phyloP scores from a whole-genome alignment of 106 monocot species.

The Acorus gramineus region DNA sequence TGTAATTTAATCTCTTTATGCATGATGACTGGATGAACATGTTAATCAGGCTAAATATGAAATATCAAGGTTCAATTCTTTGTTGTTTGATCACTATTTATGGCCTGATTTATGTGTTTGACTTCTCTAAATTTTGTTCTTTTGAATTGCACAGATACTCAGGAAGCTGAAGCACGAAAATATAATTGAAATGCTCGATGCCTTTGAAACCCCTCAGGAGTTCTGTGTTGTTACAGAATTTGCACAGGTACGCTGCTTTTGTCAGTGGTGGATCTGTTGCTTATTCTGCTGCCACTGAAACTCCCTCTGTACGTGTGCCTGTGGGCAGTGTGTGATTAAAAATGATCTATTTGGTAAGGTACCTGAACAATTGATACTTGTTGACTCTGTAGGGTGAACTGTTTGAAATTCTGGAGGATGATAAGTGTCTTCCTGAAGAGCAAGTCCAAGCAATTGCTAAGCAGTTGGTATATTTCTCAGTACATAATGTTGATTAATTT shows the following conservation, averaged over 20 bases:
- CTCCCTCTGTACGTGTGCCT: no score
- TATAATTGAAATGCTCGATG: conserved; percentile 96
- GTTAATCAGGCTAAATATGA: no score
- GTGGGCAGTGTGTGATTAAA: no score
- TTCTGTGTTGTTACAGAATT: conserved; percentile 99
- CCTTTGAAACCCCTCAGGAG: conserved; percentile 90
- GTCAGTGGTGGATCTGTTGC: no score
- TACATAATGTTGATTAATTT: not conserved
- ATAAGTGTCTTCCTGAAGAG: conserved; percentile 90
- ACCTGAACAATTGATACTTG: no score
- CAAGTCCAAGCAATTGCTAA: conserved; percentile 98
- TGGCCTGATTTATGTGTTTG: no score
- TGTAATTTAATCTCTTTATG: not conserved
- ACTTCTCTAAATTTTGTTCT: not conserved
- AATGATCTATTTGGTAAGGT: no score
- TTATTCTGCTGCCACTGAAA: no score
- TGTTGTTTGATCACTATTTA: no score
- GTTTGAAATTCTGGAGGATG: conserved; percentile 97
- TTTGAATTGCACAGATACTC: conserved; percentile 43
- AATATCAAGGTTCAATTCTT: no score
- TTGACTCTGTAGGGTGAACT: conserved; percentile 62
- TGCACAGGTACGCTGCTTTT: conserved; percentile 63
- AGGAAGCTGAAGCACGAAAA: conserved; percentile 95
- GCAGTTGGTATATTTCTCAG: conserved; percentile 52
- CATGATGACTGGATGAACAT: no score